Evolutionary conservation across 192 early-diverging fungal genomes (phyloP), one percentile per base, ranked within the genome.

Genomic region (Gamsiella multidivaricata): DNA sequence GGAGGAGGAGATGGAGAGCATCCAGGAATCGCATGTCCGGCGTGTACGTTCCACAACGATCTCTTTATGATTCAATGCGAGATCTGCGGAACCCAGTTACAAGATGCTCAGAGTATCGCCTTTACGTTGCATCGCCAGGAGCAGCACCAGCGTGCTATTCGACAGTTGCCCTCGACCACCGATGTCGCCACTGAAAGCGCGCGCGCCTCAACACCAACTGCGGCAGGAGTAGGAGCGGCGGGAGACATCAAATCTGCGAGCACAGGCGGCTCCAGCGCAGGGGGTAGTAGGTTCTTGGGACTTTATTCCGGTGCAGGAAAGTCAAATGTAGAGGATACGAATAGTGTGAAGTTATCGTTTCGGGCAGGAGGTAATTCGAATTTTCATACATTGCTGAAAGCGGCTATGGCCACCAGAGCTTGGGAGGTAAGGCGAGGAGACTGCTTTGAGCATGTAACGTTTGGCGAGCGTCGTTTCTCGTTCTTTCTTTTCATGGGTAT

Each of bases 41-140:
- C 80, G 1, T 98, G 96, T 67, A 98, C 96, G 20, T 98, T 96
- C 69, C 81, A 93, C 43, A 98, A 98, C 72, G 93, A 95, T 73
- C 78, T 87, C 2, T 90, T 88, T 62, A 89, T 94, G 88, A 72
- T 80, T 9, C 81, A 81, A 15, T 98, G 96, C 75, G 94, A 98
- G 61, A 91, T 96, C 66, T 98, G 96, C 80, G 91, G 88, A 22
- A 79, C 87, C 5, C 76, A 90, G 62, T 85, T 98, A 53, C 71
- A 76, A 49, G 55, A 69, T 17, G 32, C 50, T 50, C 37, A 74
- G 32, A 57, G 61, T 31, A 61, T 57, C 17, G 68, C 56, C n/a
- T 74, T 59, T 20, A 51, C 65, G 70, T 58, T 78, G 25, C 46
- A 80, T 46, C 66, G 51, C 18, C 81, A 61, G 42, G 66, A 79